Evolutionary conservation across 768 basidiomycete species (phyloP).

Genomic region (Tylopilus subfusipes): DNA sequence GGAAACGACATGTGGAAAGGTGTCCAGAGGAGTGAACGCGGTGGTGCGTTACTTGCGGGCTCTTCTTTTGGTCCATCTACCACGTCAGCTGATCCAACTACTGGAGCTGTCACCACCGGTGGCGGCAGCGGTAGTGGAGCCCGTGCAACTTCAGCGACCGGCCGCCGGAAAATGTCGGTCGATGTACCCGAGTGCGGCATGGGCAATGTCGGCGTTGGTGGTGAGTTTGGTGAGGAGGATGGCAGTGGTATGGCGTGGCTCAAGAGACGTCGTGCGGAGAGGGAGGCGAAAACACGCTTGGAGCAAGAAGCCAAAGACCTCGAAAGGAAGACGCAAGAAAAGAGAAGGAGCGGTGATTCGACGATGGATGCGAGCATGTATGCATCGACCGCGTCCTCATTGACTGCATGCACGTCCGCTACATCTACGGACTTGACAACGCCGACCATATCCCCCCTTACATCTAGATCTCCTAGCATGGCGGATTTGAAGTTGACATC

Average conservation of each 20-base stretch:
- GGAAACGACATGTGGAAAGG: constrained; percentile 30
- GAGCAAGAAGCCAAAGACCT: constrained; percentile 19
- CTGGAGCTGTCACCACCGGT: constrained; percentile 29
- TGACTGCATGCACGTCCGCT: constrained; percentile 20
- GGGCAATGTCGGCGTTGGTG: constrained; percentile 22
- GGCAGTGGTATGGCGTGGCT: constrained; percentile 89
- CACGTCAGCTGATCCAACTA: constrained; percentile 13
- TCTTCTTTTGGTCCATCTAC: constrained; percentile 6
- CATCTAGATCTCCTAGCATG: constrained; percentile 22
- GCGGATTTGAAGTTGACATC: constrained; percentile 12
- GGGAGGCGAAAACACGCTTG: constrained; percentile 37
- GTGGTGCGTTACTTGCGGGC: constrained; percentile 21
- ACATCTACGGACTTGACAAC: constrained; percentile 19
- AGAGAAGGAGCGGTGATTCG: constrained; percentile 22
- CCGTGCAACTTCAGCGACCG: constrained; percentile 6
- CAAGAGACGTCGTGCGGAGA: constrained; percentile 57
- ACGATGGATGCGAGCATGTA: constrained; percentile 20
- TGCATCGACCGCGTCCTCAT: constrained; percentile 21
- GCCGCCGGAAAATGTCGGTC: constrained; percentile 18
- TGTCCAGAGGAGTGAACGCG: constrained; percentile 25
- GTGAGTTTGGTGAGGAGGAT: constrained; percentile 58
- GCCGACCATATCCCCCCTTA: constrained; percentile 17
- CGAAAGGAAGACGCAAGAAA: constrained; percentile 15
- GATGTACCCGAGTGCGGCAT: constrained; percentile 25
- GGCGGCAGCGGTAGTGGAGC: constrained; percentile 12